A percentile compares a stretch with the other conserved stretches of the same genome.
Evolutionary conservation across 139 green algal species (phyloP).

Genomic region (Chlamydomonas applanata): DNA sequence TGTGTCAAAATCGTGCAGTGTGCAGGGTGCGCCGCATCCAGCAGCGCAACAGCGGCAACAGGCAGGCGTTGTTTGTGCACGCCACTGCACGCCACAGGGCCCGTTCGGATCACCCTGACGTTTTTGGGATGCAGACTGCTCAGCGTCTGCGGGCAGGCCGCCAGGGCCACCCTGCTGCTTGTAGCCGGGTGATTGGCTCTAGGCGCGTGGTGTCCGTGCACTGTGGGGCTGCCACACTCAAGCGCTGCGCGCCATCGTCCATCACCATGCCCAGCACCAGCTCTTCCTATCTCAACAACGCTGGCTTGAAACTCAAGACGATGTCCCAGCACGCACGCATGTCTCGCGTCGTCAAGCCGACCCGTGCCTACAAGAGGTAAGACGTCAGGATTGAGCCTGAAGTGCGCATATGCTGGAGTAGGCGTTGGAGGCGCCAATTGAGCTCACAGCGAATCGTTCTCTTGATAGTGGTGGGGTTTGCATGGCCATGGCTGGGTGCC

Average conservation of each 20-base stretch:
- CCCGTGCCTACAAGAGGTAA: slow-evolving; percentile 26
- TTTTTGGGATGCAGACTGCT: background rate
- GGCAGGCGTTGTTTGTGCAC: too few species aligned
- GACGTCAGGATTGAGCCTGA: background rate
- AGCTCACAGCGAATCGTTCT: too few species aligned
- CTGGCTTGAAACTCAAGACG: slow-evolving; percentile 23
- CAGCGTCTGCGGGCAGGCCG: slow-evolving; percentile 5
- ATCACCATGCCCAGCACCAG: background rate
- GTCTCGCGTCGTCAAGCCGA: slow-evolving; percentile 8
- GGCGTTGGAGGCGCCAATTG: background rate
- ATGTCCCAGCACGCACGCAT: slow-evolving; percentile 7
- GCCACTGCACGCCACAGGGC: too few species aligned
- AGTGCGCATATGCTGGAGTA: too few species aligned
- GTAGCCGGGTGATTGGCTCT: too few species aligned
- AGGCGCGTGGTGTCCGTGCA: slow-evolving; percentile 16
- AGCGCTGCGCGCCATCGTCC: slow-evolving; percentile 7
- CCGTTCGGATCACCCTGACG: too few species aligned
- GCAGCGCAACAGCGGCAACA: too few species aligned
- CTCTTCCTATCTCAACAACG: slow-evolving; percentile 21
- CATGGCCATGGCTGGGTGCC: too few species aligned
- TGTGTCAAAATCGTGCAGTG: too few species aligned
- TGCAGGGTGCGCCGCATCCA: too few species aligned
- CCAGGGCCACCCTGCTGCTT: too few species aligned
- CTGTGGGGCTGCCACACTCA: slow-evolving; percentile 3
- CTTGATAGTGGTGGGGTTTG: too few species aligned